These are phyloP conservation scores for Penicillium canariense DNA, from an alignment of 495 filamentous ascomycete genomes.

Conservation along the genomic window DNA sequence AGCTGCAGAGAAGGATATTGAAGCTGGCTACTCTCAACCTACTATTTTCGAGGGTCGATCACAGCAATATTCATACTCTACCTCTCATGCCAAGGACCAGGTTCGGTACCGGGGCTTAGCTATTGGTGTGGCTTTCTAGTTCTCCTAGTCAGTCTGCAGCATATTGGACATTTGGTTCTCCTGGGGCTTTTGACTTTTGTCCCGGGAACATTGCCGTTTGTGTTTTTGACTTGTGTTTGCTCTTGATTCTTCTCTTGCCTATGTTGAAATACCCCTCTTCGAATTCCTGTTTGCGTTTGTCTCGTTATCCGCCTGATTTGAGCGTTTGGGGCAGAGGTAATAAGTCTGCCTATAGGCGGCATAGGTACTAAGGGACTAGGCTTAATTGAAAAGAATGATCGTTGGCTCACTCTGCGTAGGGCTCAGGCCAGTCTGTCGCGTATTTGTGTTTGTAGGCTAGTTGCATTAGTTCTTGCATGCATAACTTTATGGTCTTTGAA, in stretches of 20 bases:
- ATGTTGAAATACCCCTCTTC: constrained; percentile 16
- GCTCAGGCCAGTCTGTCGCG: too few species aligned
- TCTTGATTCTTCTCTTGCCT: neutral
- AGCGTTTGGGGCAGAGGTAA: neutral
- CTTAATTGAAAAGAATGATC: neutral
- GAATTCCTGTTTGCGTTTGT: constrained; percentile 6
- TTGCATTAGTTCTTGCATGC: too few species aligned
- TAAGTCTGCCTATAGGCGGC: neutral
- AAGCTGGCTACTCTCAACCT: constrained; percentile 19
- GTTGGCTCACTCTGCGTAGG: too few species aligned
- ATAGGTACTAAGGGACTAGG: neutral
- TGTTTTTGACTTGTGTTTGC: neutral
- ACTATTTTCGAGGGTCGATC: constrained; percentile 32
- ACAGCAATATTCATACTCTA: constrained; percentile 16
- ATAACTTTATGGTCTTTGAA: too few species aligned
- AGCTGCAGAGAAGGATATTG: constrained; percentile 26
- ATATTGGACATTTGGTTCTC: neutral
- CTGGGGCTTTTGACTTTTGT: too few species aligned
- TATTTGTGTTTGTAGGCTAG: too few species aligned
- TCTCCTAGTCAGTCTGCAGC: neutral
- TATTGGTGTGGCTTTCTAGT: constrained; percentile 41
- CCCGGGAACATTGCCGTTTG: neutral
- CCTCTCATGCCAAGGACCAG: constrained; percentile 21
- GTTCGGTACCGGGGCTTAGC: constrained; percentile 24
- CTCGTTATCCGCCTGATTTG: constrained; percentile 1